A percentile compares a stretch with the other conserved stretches of the same genome.
Evolutionary conservation across 441 rosid genomes (phyloP).

Genomic region (Euphorbia schlechtendalii): DNA sequence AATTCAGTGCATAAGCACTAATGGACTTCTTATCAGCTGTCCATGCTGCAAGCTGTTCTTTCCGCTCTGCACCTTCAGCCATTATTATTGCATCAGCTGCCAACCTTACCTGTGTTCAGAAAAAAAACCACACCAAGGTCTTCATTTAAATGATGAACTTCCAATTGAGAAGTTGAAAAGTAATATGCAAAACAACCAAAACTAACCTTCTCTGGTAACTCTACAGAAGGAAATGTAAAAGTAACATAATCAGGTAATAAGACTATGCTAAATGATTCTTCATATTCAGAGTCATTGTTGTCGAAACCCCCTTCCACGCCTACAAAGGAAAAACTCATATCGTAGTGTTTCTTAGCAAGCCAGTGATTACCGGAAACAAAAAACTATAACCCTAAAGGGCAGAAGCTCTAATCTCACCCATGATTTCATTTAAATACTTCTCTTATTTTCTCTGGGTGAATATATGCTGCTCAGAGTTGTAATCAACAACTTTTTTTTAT

Average conservation of each 20-base stretch:
- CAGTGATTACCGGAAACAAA: conserved; percentile 9
- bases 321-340: conserved; percentile 24
- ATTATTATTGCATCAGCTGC: conserved; percentile 71
- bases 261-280: conserved; percentile 58
- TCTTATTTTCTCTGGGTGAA: not conserved
- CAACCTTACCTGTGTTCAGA: conserved; percentile 59
- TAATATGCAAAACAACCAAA: not conserved
- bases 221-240: conserved; percentile 85
- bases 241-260: conserved; percentile 67
- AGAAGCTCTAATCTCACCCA: no score
- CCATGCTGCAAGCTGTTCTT: conserved; percentile 89
- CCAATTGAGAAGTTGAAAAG: conserved; percentile 3
- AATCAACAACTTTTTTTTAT: no score
- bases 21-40: conserved; percentile 77
- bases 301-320: conserved; percentile 95
- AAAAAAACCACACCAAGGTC: conserved; percentile 1
- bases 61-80: conserved; percentile 85
- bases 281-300: conserved; percentile 74
- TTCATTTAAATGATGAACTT: not conserved
- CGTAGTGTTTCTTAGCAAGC: conserved; percentile 5
- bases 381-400: not conserved
- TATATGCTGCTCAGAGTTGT: no score
- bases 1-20: conserved; percentile 64
- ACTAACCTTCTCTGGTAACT: conserved; percentile 91
- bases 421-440: not conserved